Evolutionary conservation across 805 yeast species (phyloP).

Genomic region (Teunomyces lycoperdinae): DNA sequence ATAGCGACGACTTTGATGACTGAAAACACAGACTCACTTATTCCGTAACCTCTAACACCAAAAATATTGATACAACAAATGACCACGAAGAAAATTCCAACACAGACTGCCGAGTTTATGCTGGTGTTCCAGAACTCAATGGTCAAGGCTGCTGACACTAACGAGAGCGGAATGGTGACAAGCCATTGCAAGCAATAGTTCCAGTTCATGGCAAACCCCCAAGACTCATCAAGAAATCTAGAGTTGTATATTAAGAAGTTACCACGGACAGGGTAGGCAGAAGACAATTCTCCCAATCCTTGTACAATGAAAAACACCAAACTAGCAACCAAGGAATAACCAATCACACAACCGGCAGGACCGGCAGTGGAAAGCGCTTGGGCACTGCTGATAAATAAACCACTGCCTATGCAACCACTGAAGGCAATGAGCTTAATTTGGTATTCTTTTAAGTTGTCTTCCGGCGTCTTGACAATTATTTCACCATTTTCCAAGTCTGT

Average conservation of each 20-base stretch:
- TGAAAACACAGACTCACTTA: conserved; percentile 24
- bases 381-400: conserved; percentile 18
- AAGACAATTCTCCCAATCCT: conserved; percentile 12
- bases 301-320: conserved; percentile 12
- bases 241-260: conserved; percentile 11
- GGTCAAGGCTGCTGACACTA: conserved; percentile 16
- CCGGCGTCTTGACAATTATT: conserved; percentile 6
- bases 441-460: conserved; percentile 11
- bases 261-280: conserved; percentile 13
- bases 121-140: conserved; percentile 20
- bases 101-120: conserved; percentile 24
- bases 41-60: conserved; percentile 28
- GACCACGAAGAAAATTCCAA: conserved; percentile 21
- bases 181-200: conserved; percentile 13
- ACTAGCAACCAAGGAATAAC: conserved; percentile 11
- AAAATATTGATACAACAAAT: conserved; percentile 22
- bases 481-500: conserved; percentile 7
- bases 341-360: conserved; percentile 17
- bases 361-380: conserved; percentile 17
- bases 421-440: conserved; percentile 16
- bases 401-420: conserved; percentile 20
- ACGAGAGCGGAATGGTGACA: conserved; percentile 10
- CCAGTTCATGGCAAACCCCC: conserved; percentile 24
- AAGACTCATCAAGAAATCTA: conserved; percentile 21
- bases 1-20: conserved; percentile 26